A percentile compares a stretch with the other conserved stretches of the same genome.
Conservation (phyloP, 2,329 filamentous ascomycete genomes). For the Leptosphaerulina australis region DNA sequence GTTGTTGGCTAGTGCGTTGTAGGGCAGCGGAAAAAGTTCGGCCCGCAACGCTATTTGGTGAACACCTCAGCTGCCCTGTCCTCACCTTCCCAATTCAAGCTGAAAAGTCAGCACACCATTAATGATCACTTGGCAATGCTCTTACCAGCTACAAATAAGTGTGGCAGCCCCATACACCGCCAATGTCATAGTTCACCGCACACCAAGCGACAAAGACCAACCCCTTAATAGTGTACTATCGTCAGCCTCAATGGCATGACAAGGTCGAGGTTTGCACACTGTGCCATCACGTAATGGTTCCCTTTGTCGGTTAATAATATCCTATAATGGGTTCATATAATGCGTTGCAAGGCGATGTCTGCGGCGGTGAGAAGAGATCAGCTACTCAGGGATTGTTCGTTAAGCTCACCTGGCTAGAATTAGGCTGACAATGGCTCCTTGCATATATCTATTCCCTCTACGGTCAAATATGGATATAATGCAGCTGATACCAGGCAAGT, state of each 20-base stretch:
- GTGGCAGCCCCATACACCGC: background rate
- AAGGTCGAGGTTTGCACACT: background rate
- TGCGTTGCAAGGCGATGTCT: background rate
- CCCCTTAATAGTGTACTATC: background rate
- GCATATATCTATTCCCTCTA: background rate
- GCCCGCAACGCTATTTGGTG: background rate
- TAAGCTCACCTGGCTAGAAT: background rate
- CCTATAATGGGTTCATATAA: background rate
- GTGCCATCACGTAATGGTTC: background rate
- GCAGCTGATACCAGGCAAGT: no score
- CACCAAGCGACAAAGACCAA: background rate
- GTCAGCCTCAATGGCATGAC: conserved; percentile 7
- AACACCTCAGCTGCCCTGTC: background rate
- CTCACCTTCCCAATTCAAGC: background rate
- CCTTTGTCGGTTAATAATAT: background rate
- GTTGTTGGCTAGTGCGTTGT: background rate
- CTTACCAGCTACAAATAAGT: background rate
- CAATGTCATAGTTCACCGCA: background rate
- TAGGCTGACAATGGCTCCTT: background rate
- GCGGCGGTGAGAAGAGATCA: background rate
- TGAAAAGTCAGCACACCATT: conserved; percentile 4
- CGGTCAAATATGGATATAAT: background rate
- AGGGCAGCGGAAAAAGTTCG: background rate
- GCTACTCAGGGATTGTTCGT: background rate
- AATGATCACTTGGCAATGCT: background rate